These are phyloP conservation scores for Colletotrichum chlorophyti DNA, from an alignment of 2,329 filamentous ascomycete genomes.

Conservation along the genomic window DNA sequence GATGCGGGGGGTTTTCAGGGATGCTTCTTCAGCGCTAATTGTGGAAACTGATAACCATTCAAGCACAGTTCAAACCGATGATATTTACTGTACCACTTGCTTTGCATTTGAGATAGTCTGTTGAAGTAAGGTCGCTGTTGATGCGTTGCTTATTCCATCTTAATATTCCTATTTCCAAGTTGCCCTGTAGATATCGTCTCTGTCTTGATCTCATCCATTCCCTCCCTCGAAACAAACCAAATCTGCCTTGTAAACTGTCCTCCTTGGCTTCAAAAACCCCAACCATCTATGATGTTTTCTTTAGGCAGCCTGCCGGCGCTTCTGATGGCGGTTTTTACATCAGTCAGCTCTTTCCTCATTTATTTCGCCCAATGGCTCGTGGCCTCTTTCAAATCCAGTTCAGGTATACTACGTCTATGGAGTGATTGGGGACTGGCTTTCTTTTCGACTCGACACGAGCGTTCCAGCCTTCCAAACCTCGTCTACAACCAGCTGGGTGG, in stretches of 20 bases:
- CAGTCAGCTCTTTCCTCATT: neutral
- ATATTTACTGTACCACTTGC: neutral
- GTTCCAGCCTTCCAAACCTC: conserved; percentile 83
- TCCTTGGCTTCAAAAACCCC: no score
- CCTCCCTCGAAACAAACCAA: no score
- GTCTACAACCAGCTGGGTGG: conserved; percentile 66
- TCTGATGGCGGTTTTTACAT: conserved; percentile 9
- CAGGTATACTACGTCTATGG: neutral
- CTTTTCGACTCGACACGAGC: conserved; percentile 46
- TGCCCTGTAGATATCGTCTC: no score
- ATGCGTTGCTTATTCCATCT: no score
- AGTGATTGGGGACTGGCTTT: conserved; percentile 16
- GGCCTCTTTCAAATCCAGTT: no score
- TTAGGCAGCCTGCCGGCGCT: no score
- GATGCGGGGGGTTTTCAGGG: conserved; percentile 5
- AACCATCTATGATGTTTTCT: no score
- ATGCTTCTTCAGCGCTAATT: neutral
- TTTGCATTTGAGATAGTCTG: no score
- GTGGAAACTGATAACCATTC: neutral
- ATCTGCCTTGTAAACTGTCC: no score
- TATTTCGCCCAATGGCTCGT: neutral
- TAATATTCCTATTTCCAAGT: no score
- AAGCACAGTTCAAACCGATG: neutral
- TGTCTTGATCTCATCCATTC: no score
- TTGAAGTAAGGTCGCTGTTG: no score